These are phyloP conservation scores for Cadophora sp. DNA, from an alignment of 2,329 filamentous ascomycete species.

Conservation along the genomic window DNA sequence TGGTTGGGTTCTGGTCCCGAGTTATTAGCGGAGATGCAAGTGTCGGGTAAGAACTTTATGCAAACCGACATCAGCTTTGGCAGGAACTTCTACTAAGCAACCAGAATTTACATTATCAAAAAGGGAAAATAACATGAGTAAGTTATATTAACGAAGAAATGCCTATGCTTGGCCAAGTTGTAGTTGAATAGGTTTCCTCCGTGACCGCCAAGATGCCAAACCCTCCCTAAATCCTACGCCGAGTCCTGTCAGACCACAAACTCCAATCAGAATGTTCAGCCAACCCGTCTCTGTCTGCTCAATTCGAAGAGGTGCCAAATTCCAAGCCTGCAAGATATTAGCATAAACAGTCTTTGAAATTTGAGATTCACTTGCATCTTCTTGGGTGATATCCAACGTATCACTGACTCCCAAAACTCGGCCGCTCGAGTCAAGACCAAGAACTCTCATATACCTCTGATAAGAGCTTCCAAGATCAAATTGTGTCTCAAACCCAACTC, in stretches of 20 bases:
- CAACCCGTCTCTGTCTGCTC: conserved; percentile 30
- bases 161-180: not conserved
- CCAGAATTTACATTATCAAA: no score
- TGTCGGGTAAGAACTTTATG: conserved; percentile 1
- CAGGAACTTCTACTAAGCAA: no score
- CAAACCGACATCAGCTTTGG: not conserved
- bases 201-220: conserved; percentile 7
- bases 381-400: no score
- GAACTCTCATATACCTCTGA: no score
- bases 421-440: no score
- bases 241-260: conserved; percentile 21
- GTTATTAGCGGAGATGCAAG: not conserved
- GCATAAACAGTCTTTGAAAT: not conserved
- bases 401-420: no score
- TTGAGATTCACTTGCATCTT: no score
- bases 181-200: not conserved
- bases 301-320: conserved; percentile 32
- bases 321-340: conserved; percentile 26
- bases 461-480: no score
- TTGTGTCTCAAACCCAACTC: no score
- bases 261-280: conserved; percentile 21
- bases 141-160: not conserved
- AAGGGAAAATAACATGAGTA: not conserved
- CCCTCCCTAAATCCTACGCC: conserved; percentile 20
- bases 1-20: not conserved